A percentile compares a stretch with the other conserved stretches of the same genome.
These are phyloP conservation scores for Solanum pinnatisectum DNA, from an alignment of 257 asterid species.

Conservation along the genomic window DNA sequence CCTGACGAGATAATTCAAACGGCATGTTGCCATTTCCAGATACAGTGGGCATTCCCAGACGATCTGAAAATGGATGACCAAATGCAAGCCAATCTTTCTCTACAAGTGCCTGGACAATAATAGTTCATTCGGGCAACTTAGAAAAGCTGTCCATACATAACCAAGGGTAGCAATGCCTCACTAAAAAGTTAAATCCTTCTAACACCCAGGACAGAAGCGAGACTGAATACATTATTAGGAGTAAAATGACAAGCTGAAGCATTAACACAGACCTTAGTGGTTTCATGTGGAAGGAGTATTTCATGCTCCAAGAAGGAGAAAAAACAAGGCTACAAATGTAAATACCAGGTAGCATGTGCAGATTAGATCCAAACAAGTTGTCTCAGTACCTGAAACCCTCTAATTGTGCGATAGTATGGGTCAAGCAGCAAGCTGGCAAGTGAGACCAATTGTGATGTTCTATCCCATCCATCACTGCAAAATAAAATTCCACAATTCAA, in stretches of 20 bases:
- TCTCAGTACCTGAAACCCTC: constrained; percentile 80
- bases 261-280: neutral
- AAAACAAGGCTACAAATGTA: neutral
- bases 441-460: constrained; percentile 91
- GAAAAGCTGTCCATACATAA: neutral
- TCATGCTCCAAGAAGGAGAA: neutral
- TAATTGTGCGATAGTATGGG: constrained; percentile 89
- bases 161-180: neutral
- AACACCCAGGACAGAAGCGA: neutral
- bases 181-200: neutral
- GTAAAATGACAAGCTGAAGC: neutral
- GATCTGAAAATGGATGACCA: constrained; percentile 99
- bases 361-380: neutral
- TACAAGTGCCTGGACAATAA: constrained; percentile 60
- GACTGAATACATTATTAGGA: neutral
- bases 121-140: constrained; percentile 8
- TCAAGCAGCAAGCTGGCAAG: constrained; percentile 94
- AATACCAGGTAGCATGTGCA: neutral
- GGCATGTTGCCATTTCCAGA: constrained; percentile 62
- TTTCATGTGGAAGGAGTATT: neutral
- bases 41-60: constrained; percentile 69
- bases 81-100: constrained; percentile 99
- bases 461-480: constrained; percentile 98
- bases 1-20: constrained; percentile 64
- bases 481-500: constrained; percentile 3